Base-by-base conservation (phyloP, 2,329 filamentous ascomycete genomes). In the Penicillium sp. region DNA sequence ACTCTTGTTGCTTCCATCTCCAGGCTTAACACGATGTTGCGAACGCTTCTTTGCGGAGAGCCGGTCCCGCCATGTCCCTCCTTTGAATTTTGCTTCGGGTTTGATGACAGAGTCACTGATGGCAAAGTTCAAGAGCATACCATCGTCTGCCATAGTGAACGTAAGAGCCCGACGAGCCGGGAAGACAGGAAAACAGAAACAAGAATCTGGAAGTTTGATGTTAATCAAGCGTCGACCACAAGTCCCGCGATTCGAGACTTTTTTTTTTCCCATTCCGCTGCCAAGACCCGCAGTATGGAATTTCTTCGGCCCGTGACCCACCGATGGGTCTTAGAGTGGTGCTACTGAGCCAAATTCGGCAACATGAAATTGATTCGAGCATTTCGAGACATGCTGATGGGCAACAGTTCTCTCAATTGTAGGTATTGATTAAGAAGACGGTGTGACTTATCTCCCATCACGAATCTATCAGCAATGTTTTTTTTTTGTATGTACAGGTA, bases 51-150 rank as follows among this genome's bases (percentile, higher is more conserved):
- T 86, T 33, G 90, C 90, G 47, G 83, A 85, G 51, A 91, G 78
- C 53, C 93, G 81, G 66, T 95, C 90, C 64, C 87, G 86, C 93
- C 93, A 98, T 60, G 82, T 81, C n/a, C 93, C 93, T 58, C 93
- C 93, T 66, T 86, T 93, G 69, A 94, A 88, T 46, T 74, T 78
- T 3, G 76, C 71, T 57, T 77, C 76, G 5, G 79, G 75, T 51
- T 83, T 78, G 46, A 88, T 66, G 9, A 85, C 79, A 13, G 75
- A 79, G 51, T 88, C 83, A 27, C 81, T 79, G 48, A 95, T 75
- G 60, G 89, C 84, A 66, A 97, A 96, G 62, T 97, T 97, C 65
- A 97, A 76, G 48, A 96, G 80, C 82, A 98, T 86, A 58, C 90
- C 90, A 83, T 95, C 88, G 75, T 97, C 90, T 44, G 88, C 88